Evolutionary conservation across 2,329 filamentous ascomycete species (phyloP).

Genomic region (Verticillium dahliae): DNA sequence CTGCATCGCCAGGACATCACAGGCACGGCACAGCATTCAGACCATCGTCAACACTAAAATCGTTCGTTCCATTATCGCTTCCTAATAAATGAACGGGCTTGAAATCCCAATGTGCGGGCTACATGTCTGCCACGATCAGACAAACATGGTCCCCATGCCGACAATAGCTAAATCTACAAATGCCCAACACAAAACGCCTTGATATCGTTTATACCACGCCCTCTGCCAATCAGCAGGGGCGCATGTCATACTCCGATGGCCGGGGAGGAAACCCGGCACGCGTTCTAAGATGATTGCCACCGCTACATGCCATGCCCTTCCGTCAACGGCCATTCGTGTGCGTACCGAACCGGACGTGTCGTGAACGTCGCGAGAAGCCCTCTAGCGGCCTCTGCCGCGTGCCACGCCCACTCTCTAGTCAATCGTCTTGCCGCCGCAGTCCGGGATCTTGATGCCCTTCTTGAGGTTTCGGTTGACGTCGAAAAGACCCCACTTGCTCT

Average conservation of each 20-base stretch:
- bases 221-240: neutral
- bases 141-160: neutral
- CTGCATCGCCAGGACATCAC: too few relatives aligned
- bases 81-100: too few relatives aligned
- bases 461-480: constrained; percentile 81
- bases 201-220: neutral
- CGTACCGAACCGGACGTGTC: too few relatives aligned
- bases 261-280: neutral
- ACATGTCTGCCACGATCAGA: neutral
- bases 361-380: too few relatives aligned
- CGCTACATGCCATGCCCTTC: neutral
- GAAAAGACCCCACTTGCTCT: constrained; percentile 93
- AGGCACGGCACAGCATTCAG: too few relatives aligned
- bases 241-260: neutral
- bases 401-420: constrained; percentile 10
- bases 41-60: too few relatives aligned
- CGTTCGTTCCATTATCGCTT: too few relatives aligned
- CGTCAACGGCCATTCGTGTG: too few relatives aligned
- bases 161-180: neutral
- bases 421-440: constrained; percentile 72
- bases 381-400: too few relatives aligned
- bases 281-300: neutral
- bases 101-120: too few relatives aligned
- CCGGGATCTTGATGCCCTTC: constrained; percentile 74
- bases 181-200: neutral